Conservation (phyloP, 768 basidiomycete genomes). For the Termitomyces sp. region DNA sequence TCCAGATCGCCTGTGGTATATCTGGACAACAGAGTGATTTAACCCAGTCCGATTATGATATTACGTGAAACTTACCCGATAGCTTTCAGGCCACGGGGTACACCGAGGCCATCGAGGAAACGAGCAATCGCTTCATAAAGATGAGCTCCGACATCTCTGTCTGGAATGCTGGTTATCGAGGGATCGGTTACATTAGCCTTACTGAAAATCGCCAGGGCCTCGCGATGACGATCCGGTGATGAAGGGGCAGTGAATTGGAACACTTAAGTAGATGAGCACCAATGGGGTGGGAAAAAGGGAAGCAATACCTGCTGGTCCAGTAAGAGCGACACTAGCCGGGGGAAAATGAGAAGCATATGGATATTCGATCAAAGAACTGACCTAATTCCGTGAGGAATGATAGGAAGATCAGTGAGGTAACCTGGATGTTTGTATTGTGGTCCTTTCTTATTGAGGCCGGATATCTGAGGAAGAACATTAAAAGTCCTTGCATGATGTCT, state of each 20-base stretch:
- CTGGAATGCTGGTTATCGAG: slow-evolving; percentile 68
- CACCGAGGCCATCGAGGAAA: slow-evolving; percentile 81
- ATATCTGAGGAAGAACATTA: slow-evolving; percentile 55
- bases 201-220: slow-evolving; percentile 83
- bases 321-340: slow-evolving; percentile 71
- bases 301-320: slow-evolving; percentile 71
- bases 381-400: slow-evolving; percentile 93
- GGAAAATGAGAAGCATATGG: neutral
- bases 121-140: slow-evolving; percentile 84
- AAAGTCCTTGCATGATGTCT: neutral
- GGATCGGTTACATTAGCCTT: slow-evolving; percentile 62
- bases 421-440: slow-evolving; percentile 91
- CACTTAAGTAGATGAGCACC: slow-evolving; percentile 38
- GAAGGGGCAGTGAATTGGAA: slow-evolving; percentile 97
- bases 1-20: slow-evolving; percentile 66
- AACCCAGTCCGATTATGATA: neutral
- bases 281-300: neutral
- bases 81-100: slow-evolving; percentile 83
- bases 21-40: slow-evolving; percentile 25
- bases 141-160: slow-evolving; percentile 73
- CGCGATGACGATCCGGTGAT: slow-evolving; percentile 86
- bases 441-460: slow-evolving; percentile 91
- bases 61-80: slow-evolving; percentile 46
- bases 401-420: slow-evolving; percentile 80
- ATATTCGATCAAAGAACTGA: slow-evolving; percentile 21